These are phyloP conservation scores for Isatis tinctoria DNA, from an alignment of 345 rosid species.

Conservation along the genomic window DNA sequence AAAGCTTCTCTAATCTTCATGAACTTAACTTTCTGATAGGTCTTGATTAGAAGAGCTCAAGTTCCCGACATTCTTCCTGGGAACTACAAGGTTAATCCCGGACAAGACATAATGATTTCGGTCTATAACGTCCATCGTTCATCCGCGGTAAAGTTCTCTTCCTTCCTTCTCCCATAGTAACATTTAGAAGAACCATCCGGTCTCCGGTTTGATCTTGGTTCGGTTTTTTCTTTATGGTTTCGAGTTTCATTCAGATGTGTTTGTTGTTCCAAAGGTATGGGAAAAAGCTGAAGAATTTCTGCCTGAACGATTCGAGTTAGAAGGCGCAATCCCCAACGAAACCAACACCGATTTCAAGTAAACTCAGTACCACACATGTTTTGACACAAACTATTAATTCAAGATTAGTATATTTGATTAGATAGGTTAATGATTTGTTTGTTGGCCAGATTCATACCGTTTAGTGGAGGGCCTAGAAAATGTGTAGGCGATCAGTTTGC, in stretches of 20 bases:
- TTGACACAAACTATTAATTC: background rate
- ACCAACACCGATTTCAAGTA: slow-evolving; percentile 90
- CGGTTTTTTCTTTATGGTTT: background rate
- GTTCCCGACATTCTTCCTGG: slow-evolving; percentile 90
- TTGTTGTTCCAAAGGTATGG: slow-evolving; percentile 65
- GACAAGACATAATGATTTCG: slow-evolving; percentile 96
- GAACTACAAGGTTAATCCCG: slow-evolving; percentile 73
- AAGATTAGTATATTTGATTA: background rate
- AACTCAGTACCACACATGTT: background rate
- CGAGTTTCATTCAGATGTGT: background rate
- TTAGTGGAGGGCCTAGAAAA: slow-evolving; percentile 95
- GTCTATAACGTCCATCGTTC: slow-evolving; percentile 94
- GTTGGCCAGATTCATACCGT: slow-evolving; percentile 69
- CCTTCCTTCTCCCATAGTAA: background rate
- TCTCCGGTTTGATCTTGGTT: no score
- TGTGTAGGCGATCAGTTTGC: slow-evolving; percentile 98
- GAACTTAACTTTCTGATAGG: slow-evolving; percentile 21
- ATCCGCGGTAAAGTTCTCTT: slow-evolving; percentile 46
- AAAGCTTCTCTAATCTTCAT: background rate
- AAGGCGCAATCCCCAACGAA: slow-evolving; percentile 84
- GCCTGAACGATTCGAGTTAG: slow-evolving; percentile 79
- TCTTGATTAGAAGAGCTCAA: slow-evolving; percentile 86
- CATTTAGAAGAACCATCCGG: background rate
- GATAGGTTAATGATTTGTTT: slow-evolving; percentile 1
- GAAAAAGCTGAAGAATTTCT: slow-evolving; percentile 85